Percentiles rank a stretch among this genome's conserved stretches.
Conservation (phyloP, 2,329 filamentous ascomycete species). For the Piedraia hortae region DNA sequence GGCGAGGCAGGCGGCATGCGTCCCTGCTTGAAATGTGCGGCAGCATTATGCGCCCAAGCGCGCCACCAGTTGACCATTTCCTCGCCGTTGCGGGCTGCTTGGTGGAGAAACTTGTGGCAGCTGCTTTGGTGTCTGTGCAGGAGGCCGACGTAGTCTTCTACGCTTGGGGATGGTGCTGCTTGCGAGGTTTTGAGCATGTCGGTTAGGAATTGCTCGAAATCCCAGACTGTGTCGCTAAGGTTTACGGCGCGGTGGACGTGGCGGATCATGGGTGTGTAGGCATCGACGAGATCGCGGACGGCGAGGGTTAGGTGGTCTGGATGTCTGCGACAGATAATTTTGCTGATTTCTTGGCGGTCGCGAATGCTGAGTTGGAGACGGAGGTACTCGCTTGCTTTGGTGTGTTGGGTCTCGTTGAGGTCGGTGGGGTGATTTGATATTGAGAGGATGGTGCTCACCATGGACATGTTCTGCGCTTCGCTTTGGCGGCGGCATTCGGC, state of each 20-base stretch:
- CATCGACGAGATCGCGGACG: slow-evolving; percentile 34
- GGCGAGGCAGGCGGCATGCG: slow-evolving; percentile 5
- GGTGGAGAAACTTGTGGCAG: slow-evolving; percentile 43
- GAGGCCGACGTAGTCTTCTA: slow-evolving; percentile 44
- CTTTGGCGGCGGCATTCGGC: slow-evolving; percentile 31
- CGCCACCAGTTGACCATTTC: slow-evolving; percentile 34
- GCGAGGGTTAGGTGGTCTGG: slow-evolving; percentile 48
- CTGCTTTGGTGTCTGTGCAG: slow-evolving; percentile 35
- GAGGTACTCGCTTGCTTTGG: slow-evolving; percentile 39
- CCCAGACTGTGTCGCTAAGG: slow-evolving; percentile 37
- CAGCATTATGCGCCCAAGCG: slow-evolving; percentile 30
- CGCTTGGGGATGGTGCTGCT: slow-evolving; percentile 25
- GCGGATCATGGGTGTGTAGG: slow-evolving; percentile 50
- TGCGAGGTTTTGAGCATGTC: slow-evolving; percentile 36
- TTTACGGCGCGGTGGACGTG: slow-evolving; percentile 43
- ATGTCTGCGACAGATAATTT: slow-evolving; percentile 35
- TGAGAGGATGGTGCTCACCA: slow-evolving; percentile 37
- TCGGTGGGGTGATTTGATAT: slow-evolving; percentile 19
- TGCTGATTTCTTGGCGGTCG: slow-evolving; percentile 44
- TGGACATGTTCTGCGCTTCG: slow-evolving; percentile 26
- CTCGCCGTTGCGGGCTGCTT: slow-evolving; percentile 38
- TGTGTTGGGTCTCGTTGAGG: slow-evolving; percentile 33
- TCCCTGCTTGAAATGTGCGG: slow-evolving; percentile 24
- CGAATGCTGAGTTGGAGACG: slow-evolving; percentile 40
- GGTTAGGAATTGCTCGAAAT: slow-evolving; percentile 38